phyloP scores from a whole-genome alignment of 176 grass and related monocot species.

The Luzula sylvatica region DNA sequence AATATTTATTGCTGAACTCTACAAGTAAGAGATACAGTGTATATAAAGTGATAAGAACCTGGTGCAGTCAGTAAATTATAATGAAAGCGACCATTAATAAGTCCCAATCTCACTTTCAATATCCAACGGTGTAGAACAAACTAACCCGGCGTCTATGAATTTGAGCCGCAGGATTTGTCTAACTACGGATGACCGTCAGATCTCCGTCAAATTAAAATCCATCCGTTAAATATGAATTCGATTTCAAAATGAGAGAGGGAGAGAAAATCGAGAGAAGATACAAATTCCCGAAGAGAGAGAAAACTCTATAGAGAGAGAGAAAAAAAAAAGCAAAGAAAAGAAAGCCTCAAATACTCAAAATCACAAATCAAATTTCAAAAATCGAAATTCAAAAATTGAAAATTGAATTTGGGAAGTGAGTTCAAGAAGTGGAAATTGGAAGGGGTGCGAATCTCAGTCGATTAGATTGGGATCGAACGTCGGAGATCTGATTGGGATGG shows the following conservation, averaged over 20 bases:
- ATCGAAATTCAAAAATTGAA: too few species aligned
- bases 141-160: conserved; percentile 62
- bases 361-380: neutral
- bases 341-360: conserved; percentile 32
- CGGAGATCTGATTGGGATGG: conserved; percentile 49
- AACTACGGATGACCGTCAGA: conserved; percentile 2
- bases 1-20: neutral
- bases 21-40: neutral
- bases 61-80: neutral
- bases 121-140: conserved; percentile 50
- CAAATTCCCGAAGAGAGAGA: conserved; percentile 10
- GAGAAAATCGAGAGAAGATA: conserved; percentile 23
- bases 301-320: neutral
- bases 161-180: conserved; percentile 39
- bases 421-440: neutral
- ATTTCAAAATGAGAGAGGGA: conserved; percentile 82
- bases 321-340: conserved; percentile 23
- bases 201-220: conserved; percentile 18
- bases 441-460: neutral
- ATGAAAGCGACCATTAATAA: conserved; percentile 3
- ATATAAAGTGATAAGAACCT: neutral
- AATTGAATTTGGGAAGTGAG: too few species aligned
- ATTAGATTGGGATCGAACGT: conserved; percentile 7
- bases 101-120: neutral
- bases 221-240: conserved; percentile 88